Percentiles rank a stretch among this genome's conserved stretches.
These are phyloP conservation scores for Neocatenulostroma microsporum DNA, from an alignment of 2,329 filamentous ascomycete genomes.

Conservation along the genomic window DNA sequence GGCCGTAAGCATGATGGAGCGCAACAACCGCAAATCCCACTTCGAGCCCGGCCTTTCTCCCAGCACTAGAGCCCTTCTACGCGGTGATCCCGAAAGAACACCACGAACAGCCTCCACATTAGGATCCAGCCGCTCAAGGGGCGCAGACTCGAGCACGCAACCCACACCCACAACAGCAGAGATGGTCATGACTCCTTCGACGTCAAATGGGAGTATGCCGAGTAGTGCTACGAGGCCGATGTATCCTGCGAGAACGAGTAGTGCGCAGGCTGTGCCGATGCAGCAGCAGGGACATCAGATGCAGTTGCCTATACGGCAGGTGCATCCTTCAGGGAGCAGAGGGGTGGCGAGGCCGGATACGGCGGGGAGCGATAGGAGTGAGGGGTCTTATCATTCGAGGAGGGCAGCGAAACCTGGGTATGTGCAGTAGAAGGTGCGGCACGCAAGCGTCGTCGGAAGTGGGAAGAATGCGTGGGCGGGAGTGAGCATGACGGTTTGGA, in stretches of 20 bases:
- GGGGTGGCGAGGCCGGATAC: slow-evolving; percentile 18
- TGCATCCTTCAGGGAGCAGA: too few relatives aligned
- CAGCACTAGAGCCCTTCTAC: slow-evolving; percentile 66
- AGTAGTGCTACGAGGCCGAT: slow-evolving; percentile 30
- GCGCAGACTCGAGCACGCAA: slow-evolving; percentile 9
- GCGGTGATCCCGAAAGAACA: slow-evolving; percentile 32
- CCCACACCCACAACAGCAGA: slow-evolving; percentile 25
- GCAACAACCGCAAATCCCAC: slow-evolving; percentile 91
- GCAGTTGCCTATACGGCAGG: slow-evolving; percentile 41
- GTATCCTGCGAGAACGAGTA: slow-evolving; percentile 38
- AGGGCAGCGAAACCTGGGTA: slow-evolving; percentile 13
- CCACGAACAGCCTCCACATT: slow-evolving; percentile 10
- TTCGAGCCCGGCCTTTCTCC: slow-evolving; percentile 73
- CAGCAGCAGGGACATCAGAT: slow-evolving; percentile 25
- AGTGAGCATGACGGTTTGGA: too few relatives aligned
- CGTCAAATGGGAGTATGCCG: too few relatives aligned
- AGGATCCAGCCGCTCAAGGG: neutral
- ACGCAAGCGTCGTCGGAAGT: too few relatives aligned
- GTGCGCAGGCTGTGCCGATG: slow-evolving; percentile 25
- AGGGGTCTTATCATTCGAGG: neutral
- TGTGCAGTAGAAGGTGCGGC: slow-evolving; percentile 15
- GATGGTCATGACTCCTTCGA: too few relatives aligned
- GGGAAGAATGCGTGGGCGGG: too few relatives aligned
- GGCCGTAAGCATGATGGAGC: slow-evolving; percentile 89
- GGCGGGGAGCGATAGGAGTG: slow-evolving; percentile 11